Evolutionary conservation across 2,329 filamentous ascomycete species (phyloP).

Genomic region (Aureobasidium vineae): DNA sequence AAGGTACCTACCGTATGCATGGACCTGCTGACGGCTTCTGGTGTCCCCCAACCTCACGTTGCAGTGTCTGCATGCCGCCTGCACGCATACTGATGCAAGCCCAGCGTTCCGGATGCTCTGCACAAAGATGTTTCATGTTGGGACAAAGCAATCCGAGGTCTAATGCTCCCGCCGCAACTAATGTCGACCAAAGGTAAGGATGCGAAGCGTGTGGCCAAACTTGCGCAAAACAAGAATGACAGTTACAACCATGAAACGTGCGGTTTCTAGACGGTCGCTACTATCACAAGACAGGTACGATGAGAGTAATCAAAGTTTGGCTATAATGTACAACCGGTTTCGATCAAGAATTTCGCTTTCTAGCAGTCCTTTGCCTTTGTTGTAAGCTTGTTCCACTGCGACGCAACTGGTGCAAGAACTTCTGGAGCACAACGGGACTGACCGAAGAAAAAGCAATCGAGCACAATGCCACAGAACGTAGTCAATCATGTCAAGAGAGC

Average conservation of each 20-base stretch:
- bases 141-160: neutral
- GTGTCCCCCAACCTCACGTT: neutral
- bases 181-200: neutral
- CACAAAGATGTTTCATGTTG: neutral
- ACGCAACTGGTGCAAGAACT: neutral
- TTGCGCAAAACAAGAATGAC: neutral
- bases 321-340: neutral
- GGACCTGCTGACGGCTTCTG: conserved; percentile 15
- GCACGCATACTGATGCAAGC: conserved; percentile 10
- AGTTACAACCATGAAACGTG: neutral
- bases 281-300: neutral
- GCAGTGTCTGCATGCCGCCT: conserved; percentile 17
- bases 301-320: neutral
- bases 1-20: neutral
- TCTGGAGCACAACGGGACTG: neutral
- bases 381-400: neutral
- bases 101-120: neutral
- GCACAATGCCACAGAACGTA: neutral
- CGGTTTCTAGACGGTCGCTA: neutral
- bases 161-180: neutral
- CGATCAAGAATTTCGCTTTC: neutral
- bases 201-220: neutral
- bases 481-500: neutral
- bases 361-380: neutral
- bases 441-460: neutral